Conservation (phyloP, 495 filamentous ascomycete genomes). For the Durotheca rogersii region DNA sequence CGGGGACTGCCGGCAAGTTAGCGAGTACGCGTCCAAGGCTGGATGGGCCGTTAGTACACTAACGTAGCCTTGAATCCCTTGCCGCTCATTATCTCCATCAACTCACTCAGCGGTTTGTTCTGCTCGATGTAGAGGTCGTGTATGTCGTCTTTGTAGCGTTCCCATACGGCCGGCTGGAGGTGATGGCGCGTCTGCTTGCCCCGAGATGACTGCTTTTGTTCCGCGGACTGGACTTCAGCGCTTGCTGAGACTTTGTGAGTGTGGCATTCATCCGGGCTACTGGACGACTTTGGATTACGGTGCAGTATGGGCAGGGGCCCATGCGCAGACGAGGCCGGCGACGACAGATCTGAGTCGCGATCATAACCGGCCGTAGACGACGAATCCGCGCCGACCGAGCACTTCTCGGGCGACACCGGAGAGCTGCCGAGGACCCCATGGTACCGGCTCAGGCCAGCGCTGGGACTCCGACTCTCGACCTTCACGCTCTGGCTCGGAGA, state of each 20-base stretch:
- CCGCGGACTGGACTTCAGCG: background rate
- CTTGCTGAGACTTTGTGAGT: background rate
- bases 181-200: conserved; percentile 34
- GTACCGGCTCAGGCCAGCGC: conserved; percentile 8
- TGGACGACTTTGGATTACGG: background rate
- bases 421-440: conserved; percentile 5
- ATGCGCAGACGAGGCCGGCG: conserved; percentile 1
- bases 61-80: conserved; percentile 34
- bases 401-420: conserved; percentile 8
- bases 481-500: conserved; percentile 11
- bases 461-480: conserved; percentile 11
- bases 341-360: background rate
- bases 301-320: background rate
- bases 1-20: conserved; percentile 22
- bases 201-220: background rate
- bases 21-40: background rate
- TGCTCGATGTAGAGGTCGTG: conserved; percentile 31
- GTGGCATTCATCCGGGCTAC: conserved; percentile 1
- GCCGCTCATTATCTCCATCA: conserved; percentile 32
- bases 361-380: background rate
- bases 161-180: conserved; percentile 29
- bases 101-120: conserved; percentile 30
- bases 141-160: conserved; percentile 31
- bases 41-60: conserved; percentile 2
- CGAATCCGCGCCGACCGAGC: background rate